Conservation (phyloP, 331 rosid genomes). For the Malus hybrid region DNA sequence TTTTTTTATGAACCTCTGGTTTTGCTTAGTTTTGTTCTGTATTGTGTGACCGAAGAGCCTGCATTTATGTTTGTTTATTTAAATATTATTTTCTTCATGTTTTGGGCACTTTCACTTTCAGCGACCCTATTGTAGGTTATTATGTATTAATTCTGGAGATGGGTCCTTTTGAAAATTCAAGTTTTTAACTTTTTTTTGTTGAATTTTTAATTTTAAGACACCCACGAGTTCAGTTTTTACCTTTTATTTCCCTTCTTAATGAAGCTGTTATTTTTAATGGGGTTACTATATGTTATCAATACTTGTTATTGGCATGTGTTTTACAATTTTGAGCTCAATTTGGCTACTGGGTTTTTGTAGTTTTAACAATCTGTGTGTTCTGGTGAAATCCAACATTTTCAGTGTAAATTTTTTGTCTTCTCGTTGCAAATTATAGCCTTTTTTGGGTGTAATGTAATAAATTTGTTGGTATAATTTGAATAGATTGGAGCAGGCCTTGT, state of each 20-base stretch:
- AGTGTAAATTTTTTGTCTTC: background rate
- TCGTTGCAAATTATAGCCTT: no score
- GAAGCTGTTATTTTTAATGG: background rate
- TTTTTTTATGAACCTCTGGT: background rate
- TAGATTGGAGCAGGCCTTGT: background rate
- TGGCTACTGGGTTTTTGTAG: constrained; percentile 7
- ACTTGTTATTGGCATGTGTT: background rate
- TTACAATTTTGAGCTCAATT: background rate
- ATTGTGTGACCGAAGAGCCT: background rate
- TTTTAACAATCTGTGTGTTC: background rate
- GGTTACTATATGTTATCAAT: background rate
- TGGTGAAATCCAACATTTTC: background rate
- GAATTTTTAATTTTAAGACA: background rate
- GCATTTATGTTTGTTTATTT: background rate
- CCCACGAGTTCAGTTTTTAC: background rate
- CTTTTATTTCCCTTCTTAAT: background rate
- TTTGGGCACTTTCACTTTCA: background rate
- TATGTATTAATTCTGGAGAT: background rate
- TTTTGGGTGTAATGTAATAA: no score
- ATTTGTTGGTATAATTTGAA: no score
- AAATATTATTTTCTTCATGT: background rate
- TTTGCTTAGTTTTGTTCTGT: background rate
- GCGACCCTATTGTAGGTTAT: constrained; percentile 2
- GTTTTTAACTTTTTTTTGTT: background rate
- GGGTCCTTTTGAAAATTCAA: constrained; percentile 1